phyloP scores from a whole-genome alignment of 225 moss, liverwort and hornwort species.

The Sphagnum contortum region DNA sequence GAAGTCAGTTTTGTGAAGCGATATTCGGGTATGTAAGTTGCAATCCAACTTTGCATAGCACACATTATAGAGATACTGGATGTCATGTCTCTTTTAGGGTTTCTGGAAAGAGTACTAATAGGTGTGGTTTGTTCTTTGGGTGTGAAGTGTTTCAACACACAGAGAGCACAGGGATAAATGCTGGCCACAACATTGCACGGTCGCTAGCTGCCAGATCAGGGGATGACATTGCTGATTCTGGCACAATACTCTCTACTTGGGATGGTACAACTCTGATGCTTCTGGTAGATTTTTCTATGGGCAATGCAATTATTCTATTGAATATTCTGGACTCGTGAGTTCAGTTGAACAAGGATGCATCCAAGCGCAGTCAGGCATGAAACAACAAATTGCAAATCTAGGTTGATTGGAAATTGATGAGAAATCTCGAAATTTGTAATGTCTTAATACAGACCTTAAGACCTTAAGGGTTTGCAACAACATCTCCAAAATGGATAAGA shows the following conservation, averaged over 20 bases:
- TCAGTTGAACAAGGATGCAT: too few relatives aligned
- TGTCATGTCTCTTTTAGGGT: too few relatives aligned
- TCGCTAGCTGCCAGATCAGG: constrained; percentile 8
- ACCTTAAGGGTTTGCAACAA: not conserved
- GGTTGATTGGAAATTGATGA: not conserved
- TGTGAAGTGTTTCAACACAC: too few relatives aligned
- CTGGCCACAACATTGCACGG: not conserved
- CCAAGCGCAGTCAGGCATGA: too few relatives aligned
- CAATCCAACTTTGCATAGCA: constrained; percentile 9
- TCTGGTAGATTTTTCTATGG: not conserved
- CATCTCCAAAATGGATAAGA: not conserved
- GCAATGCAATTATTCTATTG: too few relatives aligned
- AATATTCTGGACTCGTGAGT: too few relatives aligned
- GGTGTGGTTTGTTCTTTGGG: too few relatives aligned
- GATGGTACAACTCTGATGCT: constrained; percentile 18
- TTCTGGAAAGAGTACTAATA: too few relatives aligned
- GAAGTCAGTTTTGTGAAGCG: constrained; percentile 13
- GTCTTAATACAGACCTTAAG: not conserved
- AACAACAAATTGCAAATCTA: too few relatives aligned
- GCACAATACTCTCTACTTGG: constrained; percentile 27
- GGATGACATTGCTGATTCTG: constrained; percentile 25
- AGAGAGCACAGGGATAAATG: too few relatives aligned
- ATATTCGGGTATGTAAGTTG: too few relatives aligned
- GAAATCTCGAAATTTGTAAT: not conserved
- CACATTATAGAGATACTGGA: constrained; percentile 17